Percentiles rank a stretch among this genome's conserved stretches.
Conservation (phyloP, 83 land plant genomes). For the Larix sibirica region DNA sequence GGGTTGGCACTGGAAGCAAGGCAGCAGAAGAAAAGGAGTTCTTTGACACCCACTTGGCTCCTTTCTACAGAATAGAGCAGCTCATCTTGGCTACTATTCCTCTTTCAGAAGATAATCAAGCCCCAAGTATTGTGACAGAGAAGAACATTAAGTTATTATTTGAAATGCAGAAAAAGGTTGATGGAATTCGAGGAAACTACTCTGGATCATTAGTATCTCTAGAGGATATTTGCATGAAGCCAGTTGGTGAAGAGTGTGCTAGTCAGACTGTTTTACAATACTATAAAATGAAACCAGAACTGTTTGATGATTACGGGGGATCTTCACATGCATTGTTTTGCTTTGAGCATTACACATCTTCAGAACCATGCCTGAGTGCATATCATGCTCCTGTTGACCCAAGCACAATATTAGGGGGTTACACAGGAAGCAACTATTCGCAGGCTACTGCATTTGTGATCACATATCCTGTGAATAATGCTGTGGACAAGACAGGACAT, state of each 20-base stretch:
- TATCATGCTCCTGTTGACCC: conserved; percentile 93
- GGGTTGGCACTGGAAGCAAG: conserved; percentile 91
- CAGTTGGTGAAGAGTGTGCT: conserved; percentile 89
- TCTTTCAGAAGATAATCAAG: conserved; percentile 20
- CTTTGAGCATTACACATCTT: conserved; percentile 93
- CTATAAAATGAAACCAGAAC: conserved; percentile 76
- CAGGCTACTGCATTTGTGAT: conserved; percentile 96
- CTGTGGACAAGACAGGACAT: conserved; percentile 50
- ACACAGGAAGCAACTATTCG: conserved; percentile 76
- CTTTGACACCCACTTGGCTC: conserved; percentile 90
- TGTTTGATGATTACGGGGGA: conserved; percentile 71
- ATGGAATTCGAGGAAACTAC: conserved; percentile 72
- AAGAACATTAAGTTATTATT: conserved; percentile 79
- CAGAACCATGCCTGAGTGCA: conserved; percentile 85
- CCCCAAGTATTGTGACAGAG: conserved; percentile 83
- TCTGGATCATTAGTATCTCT: conserved; percentile 77
- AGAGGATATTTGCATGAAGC: conserved; percentile 92
- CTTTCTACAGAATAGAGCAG: conserved; percentile 97
- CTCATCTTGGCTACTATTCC: conserved; percentile 86
- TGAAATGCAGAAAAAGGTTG: conserved; percentile 95
- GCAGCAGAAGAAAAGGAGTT: conserved; percentile 86
- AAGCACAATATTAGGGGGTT: conserved; percentile 90
- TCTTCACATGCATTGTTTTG: conserved; percentile 89
- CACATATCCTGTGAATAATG: conserved; percentile 93
- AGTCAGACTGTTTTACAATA: conserved; percentile 96